Percentiles rank a stretch among this genome's conserved stretches.
These are phyloP conservation scores for Umbelopsis sp. DNA, from an alignment of 192 early-diverging fungal genomes.

Conservation along the genomic window DNA sequence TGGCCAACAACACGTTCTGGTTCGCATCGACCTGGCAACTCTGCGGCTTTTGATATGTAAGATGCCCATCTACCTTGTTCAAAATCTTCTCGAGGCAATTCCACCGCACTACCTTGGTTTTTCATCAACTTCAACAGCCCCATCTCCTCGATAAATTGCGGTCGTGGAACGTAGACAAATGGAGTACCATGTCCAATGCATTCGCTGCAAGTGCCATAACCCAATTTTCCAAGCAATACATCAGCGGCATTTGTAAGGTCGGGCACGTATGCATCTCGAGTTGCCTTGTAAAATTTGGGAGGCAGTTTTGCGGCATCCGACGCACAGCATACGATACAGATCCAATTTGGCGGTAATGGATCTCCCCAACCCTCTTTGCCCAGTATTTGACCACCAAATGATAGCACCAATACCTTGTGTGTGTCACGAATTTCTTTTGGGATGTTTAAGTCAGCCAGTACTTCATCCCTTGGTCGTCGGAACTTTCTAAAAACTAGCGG, in stretches of 20 bases:
- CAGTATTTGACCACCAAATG: slow-evolving; percentile 58
- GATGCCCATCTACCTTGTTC: slow-evolving; percentile 56
- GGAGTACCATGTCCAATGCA: slow-evolving; percentile 61
- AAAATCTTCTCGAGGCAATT: slow-evolving; percentile 57
- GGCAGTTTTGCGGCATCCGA: slow-evolving; percentile 49
- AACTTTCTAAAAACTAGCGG: slow-evolving; percentile 60
- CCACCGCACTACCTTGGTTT: slow-evolving; percentile 55
- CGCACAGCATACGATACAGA: slow-evolving; percentile 61
- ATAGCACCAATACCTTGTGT: slow-evolving; percentile 53
- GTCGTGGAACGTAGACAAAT: slow-evolving; percentile 61
- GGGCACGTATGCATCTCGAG: slow-evolving; percentile 61
- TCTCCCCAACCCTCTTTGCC: slow-evolving; percentile 49
- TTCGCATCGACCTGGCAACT: slow-evolving; percentile 33
- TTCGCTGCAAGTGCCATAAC: slow-evolving; percentile 67
- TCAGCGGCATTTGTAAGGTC: slow-evolving; percentile 62
- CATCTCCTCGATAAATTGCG: slow-evolving; percentile 63
- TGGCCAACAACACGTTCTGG: slow-evolving; percentile 34
- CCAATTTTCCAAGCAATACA: slow-evolving; percentile 64
- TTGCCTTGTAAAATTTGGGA: slow-evolving; percentile 50
- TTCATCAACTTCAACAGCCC: slow-evolving; percentile 59
- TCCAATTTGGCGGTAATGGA: slow-evolving; percentile 57
- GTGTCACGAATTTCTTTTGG: slow-evolving; percentile 45
- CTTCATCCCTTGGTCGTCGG: slow-evolving; percentile 44
- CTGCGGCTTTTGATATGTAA: slow-evolving; percentile 46
- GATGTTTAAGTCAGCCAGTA: slow-evolving; percentile 48